Base-by-base conservation (phyloP, 2,329 filamentous ascomycete species). In the Ramularia endophylla region DNA sequence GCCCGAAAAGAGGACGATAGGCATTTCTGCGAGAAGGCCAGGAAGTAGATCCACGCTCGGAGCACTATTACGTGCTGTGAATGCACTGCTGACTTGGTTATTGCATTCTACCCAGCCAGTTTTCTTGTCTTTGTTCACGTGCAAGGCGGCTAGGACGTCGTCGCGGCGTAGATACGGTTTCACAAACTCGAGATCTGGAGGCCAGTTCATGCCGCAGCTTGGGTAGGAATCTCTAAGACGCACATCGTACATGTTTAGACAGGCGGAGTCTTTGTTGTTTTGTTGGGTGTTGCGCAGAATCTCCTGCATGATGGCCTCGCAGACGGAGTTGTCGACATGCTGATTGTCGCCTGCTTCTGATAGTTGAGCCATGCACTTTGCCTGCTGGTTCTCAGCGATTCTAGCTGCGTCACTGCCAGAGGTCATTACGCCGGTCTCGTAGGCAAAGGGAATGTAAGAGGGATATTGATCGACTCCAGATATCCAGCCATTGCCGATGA, bases 401-500 rank as follows among this genome's bases (percentile, higher is more conserved):
- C 78, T 74, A 28, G 78, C 75, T 22, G 81, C 80, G 4, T 82
- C 73, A 3, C 78, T 83, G 18, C 77, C 83, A 54, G 80, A 78
- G 51, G 81, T 60, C 28, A 97, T 65, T 15, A 98, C 64, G 8
- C 80, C 81, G 57, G 81, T 80, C 45, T 89, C 76, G 62, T 92
- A 87, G 31, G 85, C 83, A 57, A 80, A 97, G 20, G 81, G 76
- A 8, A 95, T 70, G 60, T 95, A 95, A 0, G 90, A 74, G 20
- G 83, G 81, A 63, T 97, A 98, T 62, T 99, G 92, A 36, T 95
- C 86, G 6, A 71, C 70, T 1, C 90, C 89, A 2, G 89, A 85
- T 39, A 98, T 90, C 92, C 94, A 99, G 28, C 90, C 92, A 61
- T 98, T 99, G 40, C 94, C 94, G 47, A 99, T 97, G 27, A 98